Conservation (phyloP, 495 filamentous ascomycete species). For the Lophiostoma macrostomum region DNA sequence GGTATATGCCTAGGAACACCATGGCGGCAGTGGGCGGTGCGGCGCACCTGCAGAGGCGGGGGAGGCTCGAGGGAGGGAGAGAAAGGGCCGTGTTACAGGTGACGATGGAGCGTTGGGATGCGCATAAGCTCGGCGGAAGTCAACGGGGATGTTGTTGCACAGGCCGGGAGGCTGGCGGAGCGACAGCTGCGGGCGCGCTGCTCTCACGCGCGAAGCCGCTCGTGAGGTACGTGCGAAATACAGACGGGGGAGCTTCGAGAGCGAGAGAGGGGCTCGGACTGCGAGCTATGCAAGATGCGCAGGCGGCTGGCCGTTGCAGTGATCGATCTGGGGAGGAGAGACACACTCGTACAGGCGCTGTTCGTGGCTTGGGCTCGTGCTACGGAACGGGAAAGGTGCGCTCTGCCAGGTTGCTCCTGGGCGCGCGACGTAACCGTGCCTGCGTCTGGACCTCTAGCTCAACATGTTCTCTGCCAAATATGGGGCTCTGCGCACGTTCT, state of each 20-base stretch:
- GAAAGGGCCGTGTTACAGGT: constrained; percentile 8
- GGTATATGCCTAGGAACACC: constrained; percentile 88
- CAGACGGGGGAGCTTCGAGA: neutral
- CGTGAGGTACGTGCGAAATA: neutral
- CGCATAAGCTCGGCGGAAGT: constrained; percentile 26
- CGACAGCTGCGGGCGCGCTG: constrained; percentile 1
- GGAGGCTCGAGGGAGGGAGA: neutral
- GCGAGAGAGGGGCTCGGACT: too few relatives aligned
- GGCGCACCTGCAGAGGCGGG: constrained; percentile 11
- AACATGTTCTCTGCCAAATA: neutral
- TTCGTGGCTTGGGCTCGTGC: constrained; percentile 1
- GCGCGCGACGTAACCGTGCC: too few relatives aligned
- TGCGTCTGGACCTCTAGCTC: neutral
- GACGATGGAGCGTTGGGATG: constrained; percentile 13
- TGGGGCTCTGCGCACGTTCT: neutral
- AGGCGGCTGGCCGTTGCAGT: constrained; percentile 10
- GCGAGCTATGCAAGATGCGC: too few relatives aligned
- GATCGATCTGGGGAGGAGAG: constrained; percentile 10
- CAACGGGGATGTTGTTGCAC: constrained; percentile 17
- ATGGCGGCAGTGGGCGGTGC: constrained; percentile 41
- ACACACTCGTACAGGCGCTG: constrained; percentile 12
- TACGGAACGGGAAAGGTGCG: constrained; percentile 3
- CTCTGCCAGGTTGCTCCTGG: neutral
- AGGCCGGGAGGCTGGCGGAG: neutral
- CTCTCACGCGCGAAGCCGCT: neutral